Evolutionary conservation across 2,329 filamentous ascomycete species (phyloP), one percentile per base, ranked within the genome.

Genomic region (Colletotrichum lindemuthianum): DNA sequence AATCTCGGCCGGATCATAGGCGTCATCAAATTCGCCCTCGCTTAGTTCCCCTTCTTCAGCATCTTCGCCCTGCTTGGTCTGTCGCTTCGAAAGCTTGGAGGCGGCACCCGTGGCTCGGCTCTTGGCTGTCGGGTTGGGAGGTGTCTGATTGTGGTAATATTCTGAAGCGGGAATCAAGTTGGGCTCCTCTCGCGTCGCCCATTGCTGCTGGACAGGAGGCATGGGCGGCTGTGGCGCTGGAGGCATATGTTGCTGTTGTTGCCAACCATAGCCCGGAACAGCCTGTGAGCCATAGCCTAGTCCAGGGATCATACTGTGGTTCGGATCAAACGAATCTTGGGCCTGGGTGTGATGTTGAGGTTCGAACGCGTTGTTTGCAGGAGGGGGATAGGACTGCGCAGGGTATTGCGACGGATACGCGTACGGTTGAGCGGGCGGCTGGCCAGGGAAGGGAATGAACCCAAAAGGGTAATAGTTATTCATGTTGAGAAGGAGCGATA

Each of bases 41-140:
- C 88, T 91, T 36, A 96, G 75, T 74, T 96, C 92, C 13, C 91
- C 92, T 71, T 96, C 92, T 71, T 96, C 69, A 2, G 59, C 69
- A 41, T 71, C 70, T 7, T 69, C 68, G 11, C 44, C 40, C 11
- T 44, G 45, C 32, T 45, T 58, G 5, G 47, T 13, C 11, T 16
- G 24, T 13, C 43, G 52, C 32, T 50, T 59, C 2, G 60, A n/a
- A n/a, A 24, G 24, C 12, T 40, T 16, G 41, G 33, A 13, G 33
- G 53, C n/a, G 49, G 48, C 8, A 39, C 48, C 47, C 33, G 33
- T 11, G 24, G 24, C 13, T 54, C 66, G 16, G 58, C 48, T 36
- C 10, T 50, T 66, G 32, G 58, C 51, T 24, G 44, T n/a, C 33
- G 76, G 66, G 16, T 70, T 70, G 8, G 72, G 69, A 33, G 59